Evolutionary conservation across 2,329 filamentous ascomycete genomes (phyloP), one percentile per base, ranked within the genome.

Genomic region (Intubia oerlemansii): DNA sequence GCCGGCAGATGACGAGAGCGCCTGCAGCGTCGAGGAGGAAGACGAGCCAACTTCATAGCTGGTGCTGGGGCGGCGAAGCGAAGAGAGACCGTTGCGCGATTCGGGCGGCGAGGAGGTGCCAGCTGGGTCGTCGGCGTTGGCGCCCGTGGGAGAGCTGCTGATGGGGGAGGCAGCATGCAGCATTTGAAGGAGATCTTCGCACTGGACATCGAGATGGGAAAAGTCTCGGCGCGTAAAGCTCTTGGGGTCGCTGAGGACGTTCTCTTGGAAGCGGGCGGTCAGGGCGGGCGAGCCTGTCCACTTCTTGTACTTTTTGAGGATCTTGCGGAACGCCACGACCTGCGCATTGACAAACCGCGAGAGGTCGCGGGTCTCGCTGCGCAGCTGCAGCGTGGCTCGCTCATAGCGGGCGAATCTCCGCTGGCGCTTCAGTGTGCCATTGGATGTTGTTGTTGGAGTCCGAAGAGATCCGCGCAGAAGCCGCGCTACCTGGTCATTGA

Each of bases 221-320:
- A 80, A 66, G 44, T 81, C 67, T 37, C 67, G 58, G 28, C 62
- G 62, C 7, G 72, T 75, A 43, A 85, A 81, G 48, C 72, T 78
- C 47, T 72, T 75, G 67, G 38, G 69, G 31, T 67, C 57, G 28
- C 56, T 55, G 27, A 80, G 56, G 15, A 85, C 52, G 39, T 71
- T 63, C 17, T 71, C 60, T 35, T 64, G 67, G 48, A 88, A 77
- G 15, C 71, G 65, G 25, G 56, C 53, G 34, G 64, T 63, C 14
- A 88, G 54, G 0, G 62, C 58, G 5, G 57, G 57, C 14, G 78
- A 82, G 23, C 70, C 69, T 4, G 79, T 85, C 80, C 80, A 88
- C 61, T 82, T 84, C 61, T 74, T 64, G 51, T 88, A 85, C 45
- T 90, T 90, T 47, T 42, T 88, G 19, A 84, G 54, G 21, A 90